Evolutionary conservation across 495 filamentous ascomycete genomes (phyloP), one percentile per base, ranked within the genome.

Genomic region (Aspergillus steynii): DNA sequence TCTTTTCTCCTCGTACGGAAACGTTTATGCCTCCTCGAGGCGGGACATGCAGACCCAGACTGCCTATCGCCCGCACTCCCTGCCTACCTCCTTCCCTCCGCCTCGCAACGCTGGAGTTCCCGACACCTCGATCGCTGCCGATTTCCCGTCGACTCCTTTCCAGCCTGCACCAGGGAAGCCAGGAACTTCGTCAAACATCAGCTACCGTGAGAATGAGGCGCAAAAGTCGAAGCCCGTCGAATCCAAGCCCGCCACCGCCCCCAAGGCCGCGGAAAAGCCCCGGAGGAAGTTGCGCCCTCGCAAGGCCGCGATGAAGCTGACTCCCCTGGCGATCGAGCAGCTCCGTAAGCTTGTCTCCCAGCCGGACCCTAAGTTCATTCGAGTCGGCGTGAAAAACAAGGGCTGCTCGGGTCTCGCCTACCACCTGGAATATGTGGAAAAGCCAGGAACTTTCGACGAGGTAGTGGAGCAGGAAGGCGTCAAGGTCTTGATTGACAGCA

Each of bases 381-480:
- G 94, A 58, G 89, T 98, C 0, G 94, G 96, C 1, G 94, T 98
- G 29, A 92, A 90, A 76, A 97, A 96, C 72, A 84, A 89, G 37
- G 96, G 95, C n/a, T 99, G 95, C 71, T 97, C 92, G 7, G 95
- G 95, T 37, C 78, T 97, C 63, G 89, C 93, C n/a, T 99, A 99
- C 70, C 86, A 96, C 67, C 82, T 99, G 4, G 92, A 98, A 72
- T 99, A 95, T 69, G 93, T 98, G 31, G 93, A 97, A 65, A 90
- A 92, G 78, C 83, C 93, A 1, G 91, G 85, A 3, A 81, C 81
- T 49, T 95, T 97, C 64, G 95, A 99, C 71, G 95, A 99, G 71
- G 79, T 88, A 58, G 93, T 99, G 14, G 93, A 95, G 68, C 96
- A 98, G 71, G 95, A 97, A 66, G 95, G 93, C 3, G 95, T 99